phyloP scores from a whole-genome alignment of 139 green algal genomes.

The Astrephomene gubernaculifera region DNA sequence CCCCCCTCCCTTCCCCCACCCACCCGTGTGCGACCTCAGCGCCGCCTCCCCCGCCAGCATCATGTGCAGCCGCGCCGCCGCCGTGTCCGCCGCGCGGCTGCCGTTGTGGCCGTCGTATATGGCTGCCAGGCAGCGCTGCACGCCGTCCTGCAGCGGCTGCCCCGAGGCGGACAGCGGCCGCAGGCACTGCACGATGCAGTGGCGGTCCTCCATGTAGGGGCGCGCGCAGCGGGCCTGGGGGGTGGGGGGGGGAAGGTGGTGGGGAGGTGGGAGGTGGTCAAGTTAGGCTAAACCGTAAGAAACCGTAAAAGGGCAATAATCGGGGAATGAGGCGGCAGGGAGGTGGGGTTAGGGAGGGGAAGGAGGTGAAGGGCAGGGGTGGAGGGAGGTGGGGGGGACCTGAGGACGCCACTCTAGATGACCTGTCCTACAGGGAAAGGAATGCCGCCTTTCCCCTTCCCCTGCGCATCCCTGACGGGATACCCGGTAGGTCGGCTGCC shows the following conservation, averaged over 20 bases:
- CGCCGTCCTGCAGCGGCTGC: conserved; percentile 53
- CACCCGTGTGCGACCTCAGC: conserved; percentile 51
- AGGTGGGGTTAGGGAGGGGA: too few relatives aligned
- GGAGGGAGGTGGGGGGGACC: too few relatives aligned
- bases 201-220: conserved; percentile 81
- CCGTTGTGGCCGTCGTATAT: conserved; percentile 87
- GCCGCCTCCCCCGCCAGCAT: conserved; percentile 67
- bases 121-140: conserved; percentile 66
- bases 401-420: too few relatives aligned
- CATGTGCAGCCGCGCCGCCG: conserved; percentile 64
- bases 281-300: too few relatives aligned
- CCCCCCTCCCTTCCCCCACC: not conserved
- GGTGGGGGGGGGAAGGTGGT: not conserved
- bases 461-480: too few relatives aligned
- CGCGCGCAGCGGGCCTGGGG: conserved; percentile 50
- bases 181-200: conserved; percentile 61
- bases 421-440: too few relatives aligned
- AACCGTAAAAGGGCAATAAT: too few relatives aligned
- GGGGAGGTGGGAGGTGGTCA: too few relatives aligned
- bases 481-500: too few relatives aligned
- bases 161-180: conserved; percentile 37
- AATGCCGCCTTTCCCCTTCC: too few relatives aligned
- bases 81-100: conserved; percentile 68
- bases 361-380: too few relatives aligned
- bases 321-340: too few relatives aligned